Evolutionary conservation across 139 green algal genomes (phyloP), one percentile per base, ranked within the genome.

Genomic region (Desmodesmus armatus): DNA sequence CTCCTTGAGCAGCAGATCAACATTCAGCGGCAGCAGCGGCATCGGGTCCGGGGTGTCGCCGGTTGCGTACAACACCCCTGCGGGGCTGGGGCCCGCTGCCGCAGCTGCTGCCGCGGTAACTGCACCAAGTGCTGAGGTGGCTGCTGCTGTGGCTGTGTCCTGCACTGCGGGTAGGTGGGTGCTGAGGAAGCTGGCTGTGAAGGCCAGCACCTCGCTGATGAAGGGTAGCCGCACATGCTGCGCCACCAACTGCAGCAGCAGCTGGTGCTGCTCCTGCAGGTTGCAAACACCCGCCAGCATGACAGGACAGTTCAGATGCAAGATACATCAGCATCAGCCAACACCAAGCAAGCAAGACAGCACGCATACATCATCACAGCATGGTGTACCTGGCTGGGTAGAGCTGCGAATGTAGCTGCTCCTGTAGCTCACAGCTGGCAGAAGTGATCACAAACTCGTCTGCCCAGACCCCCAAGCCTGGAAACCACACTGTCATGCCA

Each of bases 221-320:
- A 70, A 82, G 11, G 76, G 76, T 33, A 82, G 62, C 76, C 44
- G 76, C 29, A 53, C 37, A 39, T 69, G 51, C 21, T 44, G 37
- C 4, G 41, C 40, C 2, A 82, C 1, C 23, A 31, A 3, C 76
- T 71, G 55, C 55, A 72, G 76, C 55, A 82, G 76, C 37, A 82
- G 37, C 76, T 43, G 25, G 55, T 82, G 76, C 76, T 82, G 76
- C 55, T 82, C 76, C 31, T 7, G n/a, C n/a, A n/a, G n/a, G n/a
- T n/a, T n/a, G n/a, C n/a, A n/a, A n/a, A n/a, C n/a, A n/a, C n/a
- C n/a, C n/a, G n/a, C n/a, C n/a, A n/a, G n/a, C n/a, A n/a, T n/a
- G n/a, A n/a, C n/a, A n/a, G n/a, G n/a, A n/a, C n/a, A n/a, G n/a
- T n/a, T n/a, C n/a, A n/a, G n/a, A n/a, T n/a, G n/a, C n/a, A n/a